These are phyloP conservation scores for Lentinula novae-zelandiae DNA, from an alignment of 1,284 basidiomycete species.

Conservation along the genomic window DNA sequence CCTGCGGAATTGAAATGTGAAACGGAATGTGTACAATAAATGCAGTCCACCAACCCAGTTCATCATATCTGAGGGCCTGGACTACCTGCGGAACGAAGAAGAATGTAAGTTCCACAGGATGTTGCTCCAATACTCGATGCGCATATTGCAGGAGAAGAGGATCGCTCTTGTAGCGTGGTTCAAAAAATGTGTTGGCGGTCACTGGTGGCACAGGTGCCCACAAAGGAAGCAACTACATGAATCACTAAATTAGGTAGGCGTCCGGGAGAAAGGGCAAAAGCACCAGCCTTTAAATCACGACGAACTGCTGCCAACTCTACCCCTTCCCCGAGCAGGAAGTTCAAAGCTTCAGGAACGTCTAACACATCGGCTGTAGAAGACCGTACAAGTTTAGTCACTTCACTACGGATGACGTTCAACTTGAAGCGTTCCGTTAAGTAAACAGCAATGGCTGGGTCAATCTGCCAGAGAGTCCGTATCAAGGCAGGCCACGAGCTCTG, in stretches of 20 bases:
- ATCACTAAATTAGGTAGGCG: constrained; percentile 5
- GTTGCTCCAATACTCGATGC: constrained; percentile 92
- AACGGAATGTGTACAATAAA: background rate
- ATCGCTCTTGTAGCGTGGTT: constrained; percentile 79
- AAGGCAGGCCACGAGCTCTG: constrained; percentile 70
- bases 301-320: constrained; percentile 47
- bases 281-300: constrained; percentile 70
- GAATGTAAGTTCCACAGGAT: constrained; percentile 94
- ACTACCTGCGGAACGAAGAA: constrained; percentile 99
- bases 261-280: background rate
- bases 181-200: constrained; percentile 84
- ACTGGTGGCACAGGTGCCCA: constrained; percentile 92
- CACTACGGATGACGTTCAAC: constrained; percentile 53
- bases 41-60: constrained; percentile 57
- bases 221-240: constrained; percentile 70
- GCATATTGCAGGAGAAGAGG: constrained; percentile 94
- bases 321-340: constrained; percentile 75
- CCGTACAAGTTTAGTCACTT: constrained; percentile 76
- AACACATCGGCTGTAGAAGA: constrained; percentile 71
- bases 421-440: constrained; percentile 89
- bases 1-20: constrained; percentile 42
- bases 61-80: constrained; percentile 88
- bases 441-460: constrained; percentile 81
- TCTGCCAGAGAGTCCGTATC: constrained; percentile 78
- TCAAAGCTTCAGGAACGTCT: constrained; percentile 76